Base-by-base conservation (phyloP, 2,329 filamentous ascomycete species). In the Paracorniculantispora psalliotae region DNA sequence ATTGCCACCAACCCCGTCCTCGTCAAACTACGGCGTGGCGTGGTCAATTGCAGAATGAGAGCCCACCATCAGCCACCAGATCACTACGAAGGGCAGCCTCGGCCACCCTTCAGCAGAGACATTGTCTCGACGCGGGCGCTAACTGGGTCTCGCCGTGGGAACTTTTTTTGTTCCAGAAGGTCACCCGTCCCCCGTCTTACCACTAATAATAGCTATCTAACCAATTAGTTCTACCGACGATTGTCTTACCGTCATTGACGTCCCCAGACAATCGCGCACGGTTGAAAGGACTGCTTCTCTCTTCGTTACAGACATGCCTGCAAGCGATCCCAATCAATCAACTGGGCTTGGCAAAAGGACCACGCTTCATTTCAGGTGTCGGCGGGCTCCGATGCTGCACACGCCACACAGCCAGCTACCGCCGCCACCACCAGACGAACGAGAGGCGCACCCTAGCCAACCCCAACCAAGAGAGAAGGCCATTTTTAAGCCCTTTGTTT, bases 331-430 rank as follows among this genome's bases (percentile, higher is more conserved):
- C 19, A 9, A n/a, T n/a, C 23, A 43, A 41, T 33, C 8, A n/a
- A 4, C 19, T 25, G 6, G 12, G 25, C 51, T 44, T 17, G 10
- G 28, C 23, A 19, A n/a, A n/a, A n/a, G 17, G 37, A n/a, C n/a
- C 17, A 30, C 43, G 8, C 21, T 17, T 48, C 26, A 48, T 12
- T 30, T n/a, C 21, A 25, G 15, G 44, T n/a, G 33, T 57, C 55
- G 46, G 55, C 55, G 35, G 37, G 44, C 55, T 57, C 55, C 55
- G 55, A 50, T 44, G 54, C 44, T 39, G 17, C 23, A n/a, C 21
- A 19, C 33, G 41, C 37, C 28, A 35, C 43, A 13, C 28, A 30
- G 35, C 23, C 23, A 23, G 13, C 33, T 35, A 41, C 33, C 15
- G 50, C 33, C 39, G 35, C 52, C 37, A 35, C 23, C 51, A n/a